Conservation (phyloP, 306 rosid species). For the Ziziphus jujuba region DNA sequence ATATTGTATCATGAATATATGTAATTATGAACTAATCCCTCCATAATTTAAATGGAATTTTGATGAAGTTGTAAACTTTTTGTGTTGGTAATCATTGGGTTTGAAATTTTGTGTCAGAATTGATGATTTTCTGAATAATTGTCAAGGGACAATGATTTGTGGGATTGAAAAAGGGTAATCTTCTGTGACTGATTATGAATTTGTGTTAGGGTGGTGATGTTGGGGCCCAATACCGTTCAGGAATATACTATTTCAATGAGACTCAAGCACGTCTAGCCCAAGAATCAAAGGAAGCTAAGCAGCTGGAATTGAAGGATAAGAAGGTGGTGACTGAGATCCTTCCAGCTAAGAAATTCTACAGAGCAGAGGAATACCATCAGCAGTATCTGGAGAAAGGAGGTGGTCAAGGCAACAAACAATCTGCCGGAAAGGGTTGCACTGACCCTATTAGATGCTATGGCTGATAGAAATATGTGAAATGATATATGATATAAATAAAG, state of each 20-base stretch:
- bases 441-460: slow-evolving; percentile 91
- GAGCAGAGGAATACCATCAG: slow-evolving; percentile 94
- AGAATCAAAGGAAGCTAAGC: slow-evolving; percentile 77
- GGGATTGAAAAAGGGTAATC: too few relatives aligned
- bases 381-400: slow-evolving; percentile 93
- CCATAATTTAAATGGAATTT: too few relatives aligned
- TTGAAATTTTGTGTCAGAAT: too few relatives aligned
- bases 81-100: too few relatives aligned
- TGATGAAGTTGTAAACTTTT: too few relatives aligned
- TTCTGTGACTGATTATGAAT: background rate
- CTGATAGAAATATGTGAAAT: slow-evolving; percentile 18
- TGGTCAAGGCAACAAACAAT: slow-evolving; percentile 51
- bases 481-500: background rate
- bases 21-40: too few relatives aligned
- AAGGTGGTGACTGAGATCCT: slow-evolving; percentile 74
- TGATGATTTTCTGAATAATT: too few relatives aligned
- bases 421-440: slow-evolving; percentile 74
- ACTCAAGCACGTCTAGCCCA: slow-evolving; percentile 58
- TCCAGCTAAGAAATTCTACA: slow-evolving; percentile 78
- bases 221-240: slow-evolving; percentile 84
- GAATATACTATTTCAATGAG: slow-evolving; percentile 76
- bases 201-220: slow-evolving; percentile 60
- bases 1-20: too few relatives aligned
- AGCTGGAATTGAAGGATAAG: slow-evolving; percentile 43
- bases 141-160: too few relatives aligned